These are phyloP conservation scores for Metarhizium guizhouense DNA, from an alignment of 2,329 filamentous ascomycete species.

Conservation along the genomic window DNA sequence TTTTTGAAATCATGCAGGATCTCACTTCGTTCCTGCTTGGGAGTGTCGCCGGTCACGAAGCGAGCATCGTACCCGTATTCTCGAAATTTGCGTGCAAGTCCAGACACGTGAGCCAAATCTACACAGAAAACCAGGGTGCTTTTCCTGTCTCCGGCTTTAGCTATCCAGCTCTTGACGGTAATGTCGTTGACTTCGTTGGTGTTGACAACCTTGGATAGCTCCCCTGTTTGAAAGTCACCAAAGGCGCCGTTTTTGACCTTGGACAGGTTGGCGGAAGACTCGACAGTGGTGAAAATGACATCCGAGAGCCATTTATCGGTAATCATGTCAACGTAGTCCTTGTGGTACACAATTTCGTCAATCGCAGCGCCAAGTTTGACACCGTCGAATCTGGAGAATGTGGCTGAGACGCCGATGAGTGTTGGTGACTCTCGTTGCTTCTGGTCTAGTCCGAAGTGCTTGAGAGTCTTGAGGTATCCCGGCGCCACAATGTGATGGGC, in stretches of 20 bases:
- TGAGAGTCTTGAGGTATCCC: constrained; percentile 65
- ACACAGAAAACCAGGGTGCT: constrained; percentile 94
- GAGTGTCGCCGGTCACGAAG: constrained; percentile 78
- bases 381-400: constrained; percentile 71
- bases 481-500: constrained; percentile 91
- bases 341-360: constrained; percentile 94
- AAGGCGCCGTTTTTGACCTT: constrained; percentile 48
- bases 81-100: constrained; percentile 68
- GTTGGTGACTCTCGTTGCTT: constrained; percentile 40
- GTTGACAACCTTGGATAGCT: constrained; percentile 79
- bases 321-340: constrained; percentile 60
- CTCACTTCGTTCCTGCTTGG: constrained; percentile 55
- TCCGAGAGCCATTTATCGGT: constrained; percentile 85
- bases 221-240: constrained; percentile 71
- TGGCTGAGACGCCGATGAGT: constrained; percentile 85
- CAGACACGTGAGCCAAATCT: constrained; percentile 71
- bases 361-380: constrained; percentile 74
- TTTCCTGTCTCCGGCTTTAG: constrained; percentile 61
- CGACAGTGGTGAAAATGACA: constrained; percentile 89
- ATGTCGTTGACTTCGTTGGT: constrained; percentile 73
- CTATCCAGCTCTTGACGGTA: constrained; percentile 77
- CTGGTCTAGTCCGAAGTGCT: constrained; percentile 65
- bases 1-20: constrained; percentile 68
- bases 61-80: constrained; percentile 71
- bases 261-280: constrained; percentile 71